Percentiles rank a stretch among this genome's conserved stretches.
These are phyloP conservation scores for Begonia masoniana DNA, from an alignment of 306 rosid species.

Conservation along the genomic window DNA sequence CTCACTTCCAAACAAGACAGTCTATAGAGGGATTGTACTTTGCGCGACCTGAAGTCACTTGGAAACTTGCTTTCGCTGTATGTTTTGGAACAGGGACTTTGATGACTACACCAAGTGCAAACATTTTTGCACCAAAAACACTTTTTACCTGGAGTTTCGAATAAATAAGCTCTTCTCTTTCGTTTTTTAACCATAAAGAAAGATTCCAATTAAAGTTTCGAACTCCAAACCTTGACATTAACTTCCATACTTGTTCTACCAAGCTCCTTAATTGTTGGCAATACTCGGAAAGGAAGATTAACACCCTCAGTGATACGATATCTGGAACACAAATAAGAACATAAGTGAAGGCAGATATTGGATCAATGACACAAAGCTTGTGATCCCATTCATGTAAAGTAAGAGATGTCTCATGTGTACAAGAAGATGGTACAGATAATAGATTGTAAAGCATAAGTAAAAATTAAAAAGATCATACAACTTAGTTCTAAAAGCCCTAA, in stretches of 20 bases:
- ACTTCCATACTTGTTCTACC: conserved; percentile 95
- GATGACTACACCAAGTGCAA: conserved; percentile 86
- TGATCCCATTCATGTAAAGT: too few species aligned
- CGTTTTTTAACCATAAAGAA: too few species aligned
- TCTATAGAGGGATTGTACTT: conserved; percentile 84
- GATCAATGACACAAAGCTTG: background rate
- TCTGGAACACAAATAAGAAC: conserved; percentile 18
- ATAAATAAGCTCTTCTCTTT: conserved; percentile 3
- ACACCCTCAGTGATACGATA: conserved; percentile 94
- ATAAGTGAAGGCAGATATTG: background rate
- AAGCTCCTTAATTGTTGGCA: conserved; percentile 89
- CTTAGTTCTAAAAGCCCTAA: too few species aligned
- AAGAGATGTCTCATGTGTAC: too few species aligned
- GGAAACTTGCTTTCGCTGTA: conserved; percentile 81
- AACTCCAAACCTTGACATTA: conserved; percentile 63
- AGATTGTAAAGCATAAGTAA: too few species aligned
- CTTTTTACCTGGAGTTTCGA: conserved; percentile 62
- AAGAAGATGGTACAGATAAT: too few species aligned
- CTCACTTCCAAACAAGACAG: conserved; percentile 94
- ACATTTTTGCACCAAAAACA: conserved; percentile 84
- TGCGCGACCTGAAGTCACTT: conserved; percentile 84
- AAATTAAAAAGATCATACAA: too few species aligned
- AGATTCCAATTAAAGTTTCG: conserved; percentile 1
- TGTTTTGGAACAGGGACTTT: conserved; percentile 92
- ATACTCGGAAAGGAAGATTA: conserved; percentile 88